Conservation (phyloP, 257 asterid genomes). For the Solanum pimpinellifolium region DNA sequence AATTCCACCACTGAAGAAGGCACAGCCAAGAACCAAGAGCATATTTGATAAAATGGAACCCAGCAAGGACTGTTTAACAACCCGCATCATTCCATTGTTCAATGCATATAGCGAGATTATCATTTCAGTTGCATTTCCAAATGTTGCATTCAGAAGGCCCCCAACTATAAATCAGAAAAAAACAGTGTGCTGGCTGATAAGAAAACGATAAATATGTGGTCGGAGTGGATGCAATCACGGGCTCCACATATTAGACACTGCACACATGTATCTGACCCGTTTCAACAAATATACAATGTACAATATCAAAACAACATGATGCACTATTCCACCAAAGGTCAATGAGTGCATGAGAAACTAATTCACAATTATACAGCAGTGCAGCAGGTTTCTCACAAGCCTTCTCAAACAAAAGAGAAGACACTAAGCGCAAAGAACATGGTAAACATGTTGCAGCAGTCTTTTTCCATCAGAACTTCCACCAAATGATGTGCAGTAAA, state of each 20-base stretch:
- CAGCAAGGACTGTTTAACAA: slow-evolving; percentile 81
- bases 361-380: not conserved
- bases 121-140: slow-evolving; percentile 98
- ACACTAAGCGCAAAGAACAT: not conserved
- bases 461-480: not conserved
- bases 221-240: not conserved
- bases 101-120: slow-evolving; percentile 83
- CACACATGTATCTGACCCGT: not conserved
- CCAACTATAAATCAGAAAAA: slow-evolving; percentile 51
- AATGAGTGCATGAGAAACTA: not conserved
- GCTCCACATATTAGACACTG: not conserved
- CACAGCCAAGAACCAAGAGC: slow-evolving; percentile 97
- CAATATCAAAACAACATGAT: not conserved
- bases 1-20: slow-evolving; percentile 87
- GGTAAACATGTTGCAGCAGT: not conserved
- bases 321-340: not conserved
- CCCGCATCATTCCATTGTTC: slow-evolving; percentile 86
- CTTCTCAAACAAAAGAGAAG: not conserved
- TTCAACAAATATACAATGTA: not conserved
- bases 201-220: not conserved
- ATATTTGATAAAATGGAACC: slow-evolving; percentile 96
- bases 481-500: not conserved
- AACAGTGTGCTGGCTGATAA: not conserved
- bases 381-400: not conserved
- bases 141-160: slow-evolving; percentile 92